These are phyloP conservation scores for Telopea speciosissima DNA, from an alignment of 177 flowering plant genomes.

Conservation along the genomic window DNA sequence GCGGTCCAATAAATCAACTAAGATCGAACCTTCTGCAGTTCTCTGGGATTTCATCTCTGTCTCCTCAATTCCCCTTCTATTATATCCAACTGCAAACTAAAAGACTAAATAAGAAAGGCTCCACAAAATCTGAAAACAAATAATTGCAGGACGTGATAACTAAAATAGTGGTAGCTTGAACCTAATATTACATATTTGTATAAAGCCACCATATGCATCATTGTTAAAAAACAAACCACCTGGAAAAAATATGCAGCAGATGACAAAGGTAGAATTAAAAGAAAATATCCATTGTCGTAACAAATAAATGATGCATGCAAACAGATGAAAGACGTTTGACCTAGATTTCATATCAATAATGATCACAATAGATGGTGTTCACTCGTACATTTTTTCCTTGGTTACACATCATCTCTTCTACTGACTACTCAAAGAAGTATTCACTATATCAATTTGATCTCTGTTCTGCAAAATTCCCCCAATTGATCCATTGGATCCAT, in stretches of 20 bases:
- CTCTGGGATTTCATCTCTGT: slow-evolving; percentile 38
- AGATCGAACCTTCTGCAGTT: slow-evolving; percentile 18
- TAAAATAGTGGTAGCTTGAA: no score
- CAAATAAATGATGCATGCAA: background rate
- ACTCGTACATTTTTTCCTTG: no score
- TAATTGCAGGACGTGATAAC: no score
- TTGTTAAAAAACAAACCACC: no score
- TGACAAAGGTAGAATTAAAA: background rate
- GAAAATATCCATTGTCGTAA: no score
- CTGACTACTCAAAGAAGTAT: background rate
- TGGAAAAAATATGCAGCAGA: background rate
- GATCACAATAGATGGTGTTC: no score
- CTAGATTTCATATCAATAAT: no score
- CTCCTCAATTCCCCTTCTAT: slow-evolving; percentile 82
- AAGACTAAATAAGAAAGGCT: slow-evolving; percentile 8
- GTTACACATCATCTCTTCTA: background rate
- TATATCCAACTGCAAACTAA: slow-evolving; percentile 90
- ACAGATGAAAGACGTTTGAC: no score
- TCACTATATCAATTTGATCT: background rate
- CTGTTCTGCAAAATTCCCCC: background rate
- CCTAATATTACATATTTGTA: background rate
- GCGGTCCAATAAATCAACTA: slow-evolving; percentile 46
- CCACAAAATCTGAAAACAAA: background rate
- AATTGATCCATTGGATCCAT: background rate
- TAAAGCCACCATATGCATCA: background rate